Base-by-base conservation (phyloP, 345 rosid genomes). In the Firmiana major region DNA sequence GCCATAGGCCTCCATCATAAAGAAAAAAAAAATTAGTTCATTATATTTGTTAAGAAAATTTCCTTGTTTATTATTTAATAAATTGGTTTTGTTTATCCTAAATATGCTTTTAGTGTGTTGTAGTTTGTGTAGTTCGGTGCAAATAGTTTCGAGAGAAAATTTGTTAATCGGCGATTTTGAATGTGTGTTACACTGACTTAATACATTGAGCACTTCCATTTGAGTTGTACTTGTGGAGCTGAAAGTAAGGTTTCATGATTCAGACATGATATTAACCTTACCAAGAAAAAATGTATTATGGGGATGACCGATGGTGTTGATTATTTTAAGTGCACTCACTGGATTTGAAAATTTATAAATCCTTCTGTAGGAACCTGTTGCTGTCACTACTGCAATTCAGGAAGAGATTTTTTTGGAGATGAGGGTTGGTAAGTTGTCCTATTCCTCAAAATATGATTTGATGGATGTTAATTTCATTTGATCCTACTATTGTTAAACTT, bases 401-500 rank as follows among this genome's bases (percentile, higher is more conserved):
- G 89, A 94, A 72, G 91, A 82, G 74, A 87, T 92, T 49, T 87
- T 91, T 79, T 85, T 84, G 88, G 93, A 92, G 87, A 92, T 90
- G 93, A 92, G 92, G 57, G 83, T 90, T 77, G 97, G 97, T 94
- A 67, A 82, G 87, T 79, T 77, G 53, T 60, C 70, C 9, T 26
- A 22, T 77, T 40, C 63, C 34, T 2, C 11, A 10, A 19, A 59
- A 4, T 51, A 54, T 9, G 28, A 45, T 71, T 63, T 58, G 3
- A 42, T 13, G 40, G 28, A 7, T 22, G 2, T 7, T 31, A 49
- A 31, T 4, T 6, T n/a, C 42, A n/a, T 16, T 7, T 58, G 53
- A 59, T 53, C 48, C 46, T 54, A 5, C 12, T 5, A 17, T 26
- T 71, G 40, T 21, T 49, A 49, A 53, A 26, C 16, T 5, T 7